Base-by-base conservation (phyloP, 2,329 filamentous ascomycete genomes). In the Aureobasidium leucospermi region DNA sequence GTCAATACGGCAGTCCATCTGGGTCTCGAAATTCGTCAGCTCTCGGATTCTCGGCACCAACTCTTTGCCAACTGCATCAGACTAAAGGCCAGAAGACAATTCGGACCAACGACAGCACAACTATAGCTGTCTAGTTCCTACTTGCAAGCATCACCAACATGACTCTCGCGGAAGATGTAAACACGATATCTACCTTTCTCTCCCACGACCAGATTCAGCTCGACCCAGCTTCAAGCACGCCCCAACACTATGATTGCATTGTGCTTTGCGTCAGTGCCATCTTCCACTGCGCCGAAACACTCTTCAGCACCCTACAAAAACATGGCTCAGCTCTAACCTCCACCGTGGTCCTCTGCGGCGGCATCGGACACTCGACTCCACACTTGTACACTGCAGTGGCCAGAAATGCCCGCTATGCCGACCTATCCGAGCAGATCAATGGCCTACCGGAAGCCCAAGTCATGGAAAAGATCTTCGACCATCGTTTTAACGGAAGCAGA, bases 361-460 rank as follows among this genome's bases (percentile, higher is more conserved):
- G 77, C 8, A 73, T 76, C 23, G 76, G 76, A 2, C 76, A 79
- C 62, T 77, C 75, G 1, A 79, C 76, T 5, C 60, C 68, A 11
- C 69, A 72, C 15, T 68, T 79, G 5, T 78, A 77, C 61, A 68
- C 73, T 3, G 73, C 76, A 3, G 68, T 79, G 1, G 67, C 65
- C 6, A 60, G 61, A 2, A 70, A 75, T 61, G 64, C 67, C 9
- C 65, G 57, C 5, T 74, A 70, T 28, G 28, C 60, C 8, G 28
- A 16, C 4, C 63, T 78, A 4, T 51, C 64, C 2, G 38, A 64
- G 9, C 62, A 67, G 4, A 65, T 75, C 13, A 41, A 67, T 3
- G 73, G 72, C 7, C 62, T 73, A 3, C 71, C 76, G 1, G 76
- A 78, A 65, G 70, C 76, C 2, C 66, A 67, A 13, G 71, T 78